Evolutionary conservation across 192 early-diverging fungal genomes (phyloP).

Genomic region (Coemansia sp.): DNA sequence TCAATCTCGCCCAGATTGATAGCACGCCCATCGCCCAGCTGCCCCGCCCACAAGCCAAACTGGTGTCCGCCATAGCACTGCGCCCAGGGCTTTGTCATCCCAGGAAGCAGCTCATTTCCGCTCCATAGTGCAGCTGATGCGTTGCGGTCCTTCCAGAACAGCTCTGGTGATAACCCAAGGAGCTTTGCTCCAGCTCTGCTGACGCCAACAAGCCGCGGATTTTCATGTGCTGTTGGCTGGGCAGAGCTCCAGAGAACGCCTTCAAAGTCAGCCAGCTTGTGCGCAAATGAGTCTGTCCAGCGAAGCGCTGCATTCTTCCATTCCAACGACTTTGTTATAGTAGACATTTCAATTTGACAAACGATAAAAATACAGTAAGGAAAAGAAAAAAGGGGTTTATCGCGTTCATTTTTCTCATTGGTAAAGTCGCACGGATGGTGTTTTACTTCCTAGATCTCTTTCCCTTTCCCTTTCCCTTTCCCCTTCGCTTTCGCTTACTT

Average conservation of each 20-base stretch:
- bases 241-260: slow-evolving; percentile 37
- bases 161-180: slow-evolving; percentile 7
- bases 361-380: background rate
- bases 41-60: slow-evolving; percentile 67
- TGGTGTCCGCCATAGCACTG: slow-evolving; percentile 74
- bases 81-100: slow-evolving; percentile 60
- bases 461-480: background rate
- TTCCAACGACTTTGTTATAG: background rate
- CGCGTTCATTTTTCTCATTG: no score
- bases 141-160: slow-evolving; percentile 13
- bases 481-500: background rate
- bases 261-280: background rate
- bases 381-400: background rate
- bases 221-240: slow-evolving; percentile 11
- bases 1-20: slow-evolving; percentile 70
- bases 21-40: slow-evolving; percentile 87
- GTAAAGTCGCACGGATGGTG: background rate
- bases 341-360: background rate
- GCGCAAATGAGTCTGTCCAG: slow-evolving; percentile 2
- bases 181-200: slow-evolving; percentile 22
- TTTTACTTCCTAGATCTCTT: background rate
- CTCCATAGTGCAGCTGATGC: slow-evolving; percentile 43
- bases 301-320: background rate
- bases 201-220: slow-evolving; percentile 27
- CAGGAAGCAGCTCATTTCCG: slow-evolving; percentile 38